Percentiles rank a stretch among this genome's conserved stretches.
phyloP scores from a whole-genome alignment of 768 basidiomycete species.

The Botryobasidium botryosum region DNA sequence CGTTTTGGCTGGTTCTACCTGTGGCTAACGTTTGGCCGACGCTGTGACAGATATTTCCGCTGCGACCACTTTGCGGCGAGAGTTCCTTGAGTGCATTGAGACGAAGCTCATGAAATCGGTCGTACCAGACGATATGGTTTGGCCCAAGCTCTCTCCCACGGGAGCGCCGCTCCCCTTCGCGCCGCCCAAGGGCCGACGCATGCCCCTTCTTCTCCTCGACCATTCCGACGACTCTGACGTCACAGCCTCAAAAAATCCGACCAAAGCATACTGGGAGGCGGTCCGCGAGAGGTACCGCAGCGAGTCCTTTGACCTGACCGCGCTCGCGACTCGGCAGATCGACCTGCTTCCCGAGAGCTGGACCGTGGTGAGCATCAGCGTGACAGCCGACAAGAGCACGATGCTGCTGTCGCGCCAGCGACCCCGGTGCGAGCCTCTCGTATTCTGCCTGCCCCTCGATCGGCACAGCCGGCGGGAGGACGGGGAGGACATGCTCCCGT shows the following conservation, averaged over 20 bases:
- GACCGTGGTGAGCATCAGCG: conserved; percentile 68
- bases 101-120: conserved; percentile 39
- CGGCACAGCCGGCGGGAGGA: conserved; percentile 63
- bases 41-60: conserved; percentile 45
- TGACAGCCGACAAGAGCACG: conserved; percentile 68
- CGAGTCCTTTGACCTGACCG: conserved; percentile 23
- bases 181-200: conserved; percentile 10
- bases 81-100: conserved; percentile 68
- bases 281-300: conserved; percentile 36
- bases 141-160: conserved; percentile 41
- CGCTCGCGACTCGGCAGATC: conserved; percentile 27
- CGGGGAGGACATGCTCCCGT: conserved; percentile 46
- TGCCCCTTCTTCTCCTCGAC: conserved; percentile 1
- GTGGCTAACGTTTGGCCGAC: neutral
- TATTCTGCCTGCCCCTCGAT: conserved; percentile 75
- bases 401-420: conserved; percentile 73
- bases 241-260: conserved; percentile 6
- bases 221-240: conserved; percentile 23
- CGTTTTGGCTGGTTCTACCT: neutral
- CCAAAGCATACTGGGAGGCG: conserved; percentile 45
- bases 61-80: conserved; percentile 65
- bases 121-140: conserved; percentile 46
- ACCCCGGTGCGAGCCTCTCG: conserved; percentile 39
- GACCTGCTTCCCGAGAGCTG: conserved; percentile 51
- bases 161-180: conserved; percentile 25